These are phyloP conservation scores for Chloranthus sessilifolius DNA, from an alignment of 164 flowering plant species.

Conservation along the genomic window DNA sequence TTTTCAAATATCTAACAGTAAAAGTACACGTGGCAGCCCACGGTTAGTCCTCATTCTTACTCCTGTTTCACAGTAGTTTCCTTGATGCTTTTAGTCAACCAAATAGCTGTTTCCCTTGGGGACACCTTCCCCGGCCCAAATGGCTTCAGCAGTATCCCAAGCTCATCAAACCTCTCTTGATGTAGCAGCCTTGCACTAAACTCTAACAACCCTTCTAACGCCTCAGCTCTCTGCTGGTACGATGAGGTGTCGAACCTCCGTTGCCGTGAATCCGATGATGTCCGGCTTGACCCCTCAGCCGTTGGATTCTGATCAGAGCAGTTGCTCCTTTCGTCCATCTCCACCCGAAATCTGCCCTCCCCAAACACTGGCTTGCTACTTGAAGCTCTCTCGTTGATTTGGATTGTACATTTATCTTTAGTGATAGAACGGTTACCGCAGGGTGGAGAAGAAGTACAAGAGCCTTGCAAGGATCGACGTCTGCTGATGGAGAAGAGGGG, in stretches of 20 bases:
- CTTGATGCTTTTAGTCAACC: slow-evolving; percentile 95
- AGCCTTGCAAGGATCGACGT: slow-evolving; percentile 38
- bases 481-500: slow-evolving; percentile 35
- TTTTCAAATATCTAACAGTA: no score
- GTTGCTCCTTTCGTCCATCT: slow-evolving; percentile 42
- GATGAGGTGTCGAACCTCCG: slow-evolving; percentile 76
- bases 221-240: slow-evolving; percentile 92
- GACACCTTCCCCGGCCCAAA: slow-evolving; percentile 97
- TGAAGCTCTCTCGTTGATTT: slow-evolving; percentile 32
- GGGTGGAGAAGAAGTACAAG: slow-evolving; percentile 43
- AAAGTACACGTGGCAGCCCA: no score
- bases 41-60: no score
- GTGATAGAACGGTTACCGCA: slow-evolving; percentile 53
- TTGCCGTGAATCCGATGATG: slow-evolving; percentile 47
- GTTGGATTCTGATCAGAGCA: slow-evolving; percentile 54
- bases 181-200: slow-evolving; percentile 85
- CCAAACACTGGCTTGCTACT: slow-evolving; percentile 29
- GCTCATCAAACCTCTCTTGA: slow-evolving; percentile 85
- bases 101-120: slow-evolving; percentile 95
- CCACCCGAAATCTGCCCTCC: slow-evolving; percentile 20
- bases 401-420: slow-evolving; percentile 72
- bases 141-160: slow-evolving; percentile 81
- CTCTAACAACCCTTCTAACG: slow-evolving; percentile 93
- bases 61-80: slow-evolving; percentile 22
- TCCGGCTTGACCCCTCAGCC: slow-evolving; percentile 44